Percentiles rank a stretch among this genome's conserved stretches.
Conservation (phyloP, 495 filamentous ascomycete genomes). For the Pyrenula massariospora region DNA sequence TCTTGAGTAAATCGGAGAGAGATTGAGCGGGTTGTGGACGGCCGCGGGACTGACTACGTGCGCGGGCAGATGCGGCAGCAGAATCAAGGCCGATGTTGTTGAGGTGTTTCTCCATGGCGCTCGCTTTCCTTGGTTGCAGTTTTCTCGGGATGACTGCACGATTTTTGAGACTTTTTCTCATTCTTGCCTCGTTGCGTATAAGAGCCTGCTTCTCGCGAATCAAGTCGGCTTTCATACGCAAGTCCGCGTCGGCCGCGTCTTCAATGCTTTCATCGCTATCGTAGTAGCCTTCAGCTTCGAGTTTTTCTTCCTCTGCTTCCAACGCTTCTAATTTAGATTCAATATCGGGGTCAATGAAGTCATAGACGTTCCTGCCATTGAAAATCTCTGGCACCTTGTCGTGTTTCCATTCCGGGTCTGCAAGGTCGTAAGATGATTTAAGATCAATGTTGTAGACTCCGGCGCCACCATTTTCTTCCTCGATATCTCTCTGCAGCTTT, state of each 20-base stretch:
- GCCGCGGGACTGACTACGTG: slow-evolving; percentile 57
- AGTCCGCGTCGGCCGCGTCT: slow-evolving; percentile 76
- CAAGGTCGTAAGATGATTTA: slow-evolving; percentile 73
- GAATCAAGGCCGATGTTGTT: slow-evolving; percentile 79
- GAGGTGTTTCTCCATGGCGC: slow-evolving; percentile 73
- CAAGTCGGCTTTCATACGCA: slow-evolving; percentile 80
- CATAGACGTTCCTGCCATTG: slow-evolving; percentile 91
- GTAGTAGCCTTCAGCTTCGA: slow-evolving; percentile 79
- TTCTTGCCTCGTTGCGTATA: slow-evolving; percentile 82
- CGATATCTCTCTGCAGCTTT: slow-evolving; percentile 71
- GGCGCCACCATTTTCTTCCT: slow-evolving; percentile 85
- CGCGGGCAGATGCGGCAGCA: slow-evolving; percentile 57
- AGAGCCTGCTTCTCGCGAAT: slow-evolving; percentile 85
- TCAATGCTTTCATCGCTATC: slow-evolving; percentile 54
- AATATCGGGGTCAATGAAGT: slow-evolving; percentile 95
- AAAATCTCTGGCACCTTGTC: slow-evolving; percentile 90
- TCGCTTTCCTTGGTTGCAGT: slow-evolving; percentile 61
- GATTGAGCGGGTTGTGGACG: slow-evolving; percentile 33
- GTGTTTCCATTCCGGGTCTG: slow-evolving; percentile 81
- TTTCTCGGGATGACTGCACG: slow-evolving; percentile 76
- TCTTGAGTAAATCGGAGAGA: slow-evolving; percentile 39
- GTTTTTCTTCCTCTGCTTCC: slow-evolving; percentile 86
- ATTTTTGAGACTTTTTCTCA: slow-evolving; percentile 94
- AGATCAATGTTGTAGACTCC: slow-evolving; percentile 93
- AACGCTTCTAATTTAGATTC: slow-evolving; percentile 79